Percentiles rank a stretch among this genome's conserved stretches.
phyloP scores from a whole-genome alignment of 345 rosid species.

The Gossypium anomalum region DNA sequence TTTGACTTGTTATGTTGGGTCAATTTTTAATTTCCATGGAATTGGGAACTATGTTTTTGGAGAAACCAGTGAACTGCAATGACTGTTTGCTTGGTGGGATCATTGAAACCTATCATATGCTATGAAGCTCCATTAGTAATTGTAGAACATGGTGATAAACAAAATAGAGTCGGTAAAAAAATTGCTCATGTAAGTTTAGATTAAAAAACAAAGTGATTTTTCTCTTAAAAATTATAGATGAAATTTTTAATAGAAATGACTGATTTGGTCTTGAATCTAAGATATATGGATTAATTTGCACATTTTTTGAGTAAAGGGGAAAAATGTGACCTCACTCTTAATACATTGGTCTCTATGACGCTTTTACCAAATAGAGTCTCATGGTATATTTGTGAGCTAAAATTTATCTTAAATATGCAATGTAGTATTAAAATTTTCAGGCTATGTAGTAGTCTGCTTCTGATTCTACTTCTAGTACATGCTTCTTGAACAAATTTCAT shows the following conservation, averaged over 20 bases:
- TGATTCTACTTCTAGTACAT: too few species aligned
- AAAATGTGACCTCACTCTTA: too few species aligned
- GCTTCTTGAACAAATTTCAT: constrained; percentile 5
- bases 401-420: neutral
- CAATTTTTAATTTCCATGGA: neutral
- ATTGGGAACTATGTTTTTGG: neutral
- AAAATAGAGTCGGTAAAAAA: neutral
- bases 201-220: too few species aligned
- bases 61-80: neutral
- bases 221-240: too few species aligned
- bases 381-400: neutral
- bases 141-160: neutral
- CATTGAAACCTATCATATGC: neutral
- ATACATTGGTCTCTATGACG: too few species aligned
- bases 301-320: too few species aligned
- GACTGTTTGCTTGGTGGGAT: neutral
- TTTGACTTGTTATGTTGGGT: neutral
- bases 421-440: neutral
- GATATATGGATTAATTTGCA: too few species aligned
- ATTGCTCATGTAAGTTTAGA: too few species aligned
- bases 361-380: neutral
- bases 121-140: neutral
- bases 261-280: too few species aligned
- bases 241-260: too few species aligned
- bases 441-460: too few species aligned